Base-by-base conservation (phyloP, 2,329 filamentous ascomycete species). In the Phialemoniopsis sp. region DNA sequence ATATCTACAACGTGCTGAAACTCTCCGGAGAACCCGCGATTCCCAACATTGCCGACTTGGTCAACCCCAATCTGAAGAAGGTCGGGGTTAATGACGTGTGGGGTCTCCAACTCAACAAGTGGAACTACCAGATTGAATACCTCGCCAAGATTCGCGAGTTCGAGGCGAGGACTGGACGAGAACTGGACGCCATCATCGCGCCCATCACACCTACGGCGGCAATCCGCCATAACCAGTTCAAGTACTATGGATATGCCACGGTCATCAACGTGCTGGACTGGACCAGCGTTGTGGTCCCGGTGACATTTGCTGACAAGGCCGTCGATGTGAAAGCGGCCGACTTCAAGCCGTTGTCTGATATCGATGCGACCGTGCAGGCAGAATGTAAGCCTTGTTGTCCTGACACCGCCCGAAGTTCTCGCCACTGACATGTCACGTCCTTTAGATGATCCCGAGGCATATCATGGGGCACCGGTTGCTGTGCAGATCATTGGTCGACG, bases 131-230 rank as follows among this genome's bases (percentile, higher is more conserved):
- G 17, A 21, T 26, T 9, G 30, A 31, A 15, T 39, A 42, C 6
- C 13, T 17, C 19, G 13, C 35, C 8, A 30, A 26, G 10, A 43
- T 37, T 38, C 6, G 18, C 1, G 37, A 37, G 8, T 38, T 40
- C 2, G 15, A 15, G 3, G 17, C 21, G 1, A 15, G 16, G 3
- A 43, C 37, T 1, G 67, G 68, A 1, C 62, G 68, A 36, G 62
- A 72, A 2, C 74, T 82, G 0, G 80, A 85, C 48, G 73, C 70
- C 0, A 51, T 78, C 2, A 68, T 79, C 13, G 61, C 64, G 43
- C 70, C 73, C 1, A 49, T 74, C 8, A 69, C 72, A 2, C 70
- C 75, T 0, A 70, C 70, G 36, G 62, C 71, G 3, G 72, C 72
- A 33, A 10, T 26, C 21, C 21, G 21, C 21, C 21, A 26, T 10